phyloP scores from a whole-genome alignment of 768 basidiomycete species.

The Clavaria fumosa region DNA sequence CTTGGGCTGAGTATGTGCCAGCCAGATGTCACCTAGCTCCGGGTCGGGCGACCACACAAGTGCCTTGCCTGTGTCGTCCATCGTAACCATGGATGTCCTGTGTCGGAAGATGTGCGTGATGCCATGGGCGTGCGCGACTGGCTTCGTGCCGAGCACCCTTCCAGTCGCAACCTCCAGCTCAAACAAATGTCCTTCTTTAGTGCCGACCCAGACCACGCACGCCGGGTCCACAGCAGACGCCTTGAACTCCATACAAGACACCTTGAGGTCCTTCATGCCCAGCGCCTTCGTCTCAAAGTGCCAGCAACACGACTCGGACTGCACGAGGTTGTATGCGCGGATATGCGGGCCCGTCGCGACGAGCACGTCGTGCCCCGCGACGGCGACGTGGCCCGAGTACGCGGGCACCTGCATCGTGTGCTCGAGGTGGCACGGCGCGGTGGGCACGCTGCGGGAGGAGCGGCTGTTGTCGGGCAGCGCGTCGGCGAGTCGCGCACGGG shows the following conservation, averaged over 20 bases:
- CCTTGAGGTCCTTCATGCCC: conserved; percentile 48
- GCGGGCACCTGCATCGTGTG: conserved; percentile 44
- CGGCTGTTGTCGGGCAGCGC: conserved; percentile 52
- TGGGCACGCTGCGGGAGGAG: conserved; percentile 42
- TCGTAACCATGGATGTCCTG: conserved; percentile 51
- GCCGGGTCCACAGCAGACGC: conserved; percentile 41
- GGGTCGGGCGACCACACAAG: conserved; percentile 49
- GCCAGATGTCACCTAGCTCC: conserved; percentile 26
- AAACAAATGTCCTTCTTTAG: conserved; percentile 76
- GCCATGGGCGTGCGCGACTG: conserved; percentile 45
- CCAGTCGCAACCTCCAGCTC: conserved; percentile 67
- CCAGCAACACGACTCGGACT: conserved; percentile 29
- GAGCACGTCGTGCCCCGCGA: conserved; percentile 42
- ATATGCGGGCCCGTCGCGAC: conserved; percentile 44
- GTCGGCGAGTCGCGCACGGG: conserved; percentile 28
- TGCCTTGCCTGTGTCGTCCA: conserved; percentile 79
- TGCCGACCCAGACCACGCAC: conserved; percentile 68
- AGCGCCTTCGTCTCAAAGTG: conserved; percentile 47
- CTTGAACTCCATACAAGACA: conserved; percentile 69
- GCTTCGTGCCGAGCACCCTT: conserved; percentile 37
- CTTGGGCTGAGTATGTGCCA: conserved; percentile 35
- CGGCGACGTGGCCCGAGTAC: conserved; percentile 36
- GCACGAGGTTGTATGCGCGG: conserved; percentile 44
- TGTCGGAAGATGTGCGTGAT: conserved; percentile 66
- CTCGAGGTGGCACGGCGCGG: conserved; percentile 27